Evolutionary conservation across 2,329 filamentous ascomycete genomes (phyloP).

Genomic region (Aureobasidium mangrovei): DNA sequence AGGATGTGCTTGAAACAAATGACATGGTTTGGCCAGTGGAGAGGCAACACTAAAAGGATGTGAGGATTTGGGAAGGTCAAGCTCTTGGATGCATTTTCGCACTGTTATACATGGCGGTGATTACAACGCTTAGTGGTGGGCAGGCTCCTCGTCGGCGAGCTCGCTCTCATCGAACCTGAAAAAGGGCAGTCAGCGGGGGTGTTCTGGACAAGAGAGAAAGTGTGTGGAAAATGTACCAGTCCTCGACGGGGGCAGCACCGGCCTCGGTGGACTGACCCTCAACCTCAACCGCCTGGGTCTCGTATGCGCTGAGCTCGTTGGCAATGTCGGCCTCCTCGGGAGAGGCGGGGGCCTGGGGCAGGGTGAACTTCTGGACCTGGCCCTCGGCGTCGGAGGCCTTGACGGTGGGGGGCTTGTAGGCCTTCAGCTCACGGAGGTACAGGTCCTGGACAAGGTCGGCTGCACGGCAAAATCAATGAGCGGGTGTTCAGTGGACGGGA

Average conservation of each 20-base stretch:
- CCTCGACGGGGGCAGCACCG: conserved; percentile 51
- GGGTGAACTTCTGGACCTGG: conserved; percentile 78
- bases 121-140: conserved; percentile 35
- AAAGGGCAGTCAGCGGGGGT: background rate
- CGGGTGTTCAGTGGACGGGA: background rate
- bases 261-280: conserved; percentile 70
- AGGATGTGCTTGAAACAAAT: background rate
- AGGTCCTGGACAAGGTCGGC: conserved; percentile 97
- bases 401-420: conserved; percentile 78
- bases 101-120: conserved; percentile 9
- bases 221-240: conserved; percentile 34
- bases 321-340: conserved; percentile 93
- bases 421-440: conserved; percentile 91
- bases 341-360: conserved; percentile 73
- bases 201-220: conserved; percentile 31
- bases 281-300: conserved; percentile 86
- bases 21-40: too few species aligned
- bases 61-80: background rate
- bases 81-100: conserved; percentile 9
- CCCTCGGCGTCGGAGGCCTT: conserved; percentile 83
- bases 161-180: conserved; percentile 16
- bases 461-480: conserved; percentile 31
- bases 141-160: conserved; percentile 15
- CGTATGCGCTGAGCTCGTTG: conserved; percentile 86
- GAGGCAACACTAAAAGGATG: too few species aligned